Conservation (phyloP, 305 asterid species). For the Solanum hybrid region DNA sequence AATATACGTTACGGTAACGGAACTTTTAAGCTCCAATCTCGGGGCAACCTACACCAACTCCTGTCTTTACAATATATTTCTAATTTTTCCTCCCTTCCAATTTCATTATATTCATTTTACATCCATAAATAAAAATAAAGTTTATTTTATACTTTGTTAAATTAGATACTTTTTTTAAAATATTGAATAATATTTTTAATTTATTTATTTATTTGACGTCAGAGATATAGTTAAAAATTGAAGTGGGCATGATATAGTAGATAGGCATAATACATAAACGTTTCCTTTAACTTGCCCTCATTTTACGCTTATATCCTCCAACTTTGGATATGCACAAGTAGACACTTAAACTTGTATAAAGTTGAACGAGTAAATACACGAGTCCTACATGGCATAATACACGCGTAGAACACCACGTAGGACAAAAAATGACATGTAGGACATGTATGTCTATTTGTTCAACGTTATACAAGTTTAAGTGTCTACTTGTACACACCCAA, state of each 20-base stretch:
- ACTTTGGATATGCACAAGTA: no score
- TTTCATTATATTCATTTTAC: neutral
- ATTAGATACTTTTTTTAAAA: neutral
- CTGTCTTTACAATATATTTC: neutral
- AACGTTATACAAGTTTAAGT: no score
- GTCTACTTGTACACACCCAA: no score
- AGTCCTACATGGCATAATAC: no score
- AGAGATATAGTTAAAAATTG: neutral
- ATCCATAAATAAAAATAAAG: neutral
- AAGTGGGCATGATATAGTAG: neutral
- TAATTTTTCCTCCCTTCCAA: neutral
- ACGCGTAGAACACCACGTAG: no score
- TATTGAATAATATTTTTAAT: neutral
- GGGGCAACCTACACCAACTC: slow-evolving; percentile 18
- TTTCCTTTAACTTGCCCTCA: no score
- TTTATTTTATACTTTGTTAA: neutral
- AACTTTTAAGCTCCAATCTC: slow-evolving; percentile 3
- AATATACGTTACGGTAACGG: slow-evolving; percentile 3
- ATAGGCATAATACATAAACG: no score
- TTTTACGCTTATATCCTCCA: no score
- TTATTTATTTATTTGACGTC: neutral
- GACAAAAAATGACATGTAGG: no score
- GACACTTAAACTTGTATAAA: no score
- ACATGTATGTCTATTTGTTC: no score
- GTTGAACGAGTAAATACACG: no score